Evolutionary conservation across 2,329 filamentous ascomycete genomes (phyloP), one percentile per base, ranked within the genome.

Genomic region (Colletotrichum higginsianum): DNA sequence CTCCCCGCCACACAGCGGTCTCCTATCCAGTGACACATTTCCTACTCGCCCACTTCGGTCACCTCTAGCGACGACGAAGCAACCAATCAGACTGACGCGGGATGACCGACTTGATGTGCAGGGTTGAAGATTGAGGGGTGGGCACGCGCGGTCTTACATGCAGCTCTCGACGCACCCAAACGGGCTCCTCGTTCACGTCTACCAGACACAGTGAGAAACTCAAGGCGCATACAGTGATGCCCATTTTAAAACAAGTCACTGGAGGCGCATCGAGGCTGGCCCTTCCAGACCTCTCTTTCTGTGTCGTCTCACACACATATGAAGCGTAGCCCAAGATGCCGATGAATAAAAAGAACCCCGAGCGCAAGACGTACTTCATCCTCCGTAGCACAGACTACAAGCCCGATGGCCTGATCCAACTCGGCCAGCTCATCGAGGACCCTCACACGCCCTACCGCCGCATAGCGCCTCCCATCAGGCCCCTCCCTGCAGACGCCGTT

Each of bases 391-490:
- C 44, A 7, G 35, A 60, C 30, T 60, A 66, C 44, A 42, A 60
- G 35, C 35, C 56, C 9, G 47, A 60, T 18, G n/a, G 3, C 42
- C 42, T 66, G 4, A 66, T 66, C 9, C 63, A 60, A 15, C 44
- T 66, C n/a, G 63, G 55, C 23, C 55, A 66, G 63, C 63, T 66
- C 55, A 66, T 66, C 55, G 42, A 53, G 23, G 56, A 66, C n/a
- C 63, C 55, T 9, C 44, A 23, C n/a, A 42, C 23, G 6, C 63
- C 63, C 9, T 66, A 67, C 38, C 55, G 56, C 35, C 49, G 21
- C n/a, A 21, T 67, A 12, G 64, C 64, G 30, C 40, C 46, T 46
- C 64, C 64, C 4, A 8, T 61, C 0, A 52, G 16, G 9, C 56
- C 63, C 15, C 12, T 52, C 44, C 64, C 64, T 13, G 11, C 44